Conservation (phyloP, 306 rosid species). For the Rosa multiflora region DNA sequence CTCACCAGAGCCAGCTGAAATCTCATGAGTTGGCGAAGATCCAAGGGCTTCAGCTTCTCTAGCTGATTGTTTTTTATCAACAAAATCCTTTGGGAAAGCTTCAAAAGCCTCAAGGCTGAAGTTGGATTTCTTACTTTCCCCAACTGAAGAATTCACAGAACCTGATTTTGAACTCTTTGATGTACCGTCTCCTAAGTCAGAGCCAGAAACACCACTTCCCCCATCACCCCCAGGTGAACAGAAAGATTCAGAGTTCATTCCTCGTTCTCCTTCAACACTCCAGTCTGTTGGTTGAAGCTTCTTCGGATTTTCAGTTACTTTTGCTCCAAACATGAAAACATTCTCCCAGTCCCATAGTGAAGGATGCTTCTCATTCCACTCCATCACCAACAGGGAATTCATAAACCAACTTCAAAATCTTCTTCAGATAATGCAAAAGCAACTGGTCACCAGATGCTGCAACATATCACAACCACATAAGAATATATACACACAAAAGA, state of each 20-base stretch:
- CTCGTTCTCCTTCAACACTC: conserved; percentile 51
- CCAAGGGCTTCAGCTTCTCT: conserved; percentile 37
- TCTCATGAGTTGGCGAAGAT: conserved; percentile 49
- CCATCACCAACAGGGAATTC: conserved; percentile 45
- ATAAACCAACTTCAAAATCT: conserved; percentile 20
- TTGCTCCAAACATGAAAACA: conserved; percentile 48
- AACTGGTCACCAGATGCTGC: conserved; percentile 38
- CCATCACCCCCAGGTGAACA: conserved; percentile 48
- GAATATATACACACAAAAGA: conserved; percentile 6
- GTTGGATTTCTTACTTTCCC: conserved; percentile 61
- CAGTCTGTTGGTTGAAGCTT: conserved; percentile 48
- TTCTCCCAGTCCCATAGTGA: conserved; percentile 86
- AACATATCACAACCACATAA: conserved; percentile 26
- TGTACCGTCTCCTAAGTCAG: conserved; percentile 44
- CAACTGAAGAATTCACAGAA: conserved; percentile 67
- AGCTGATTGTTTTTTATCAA: conserved; percentile 47
- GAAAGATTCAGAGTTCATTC: conserved; percentile 48
- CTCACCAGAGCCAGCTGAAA: conserved; percentile 63
- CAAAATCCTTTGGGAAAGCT: conserved; percentile 49
- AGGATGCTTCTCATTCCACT: conserved; percentile 71
- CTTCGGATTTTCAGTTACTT: conserved; percentile 54
- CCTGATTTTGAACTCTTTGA: conserved; percentile 73
- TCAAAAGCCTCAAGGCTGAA: conserved; percentile 50
- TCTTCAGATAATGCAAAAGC: background rate
- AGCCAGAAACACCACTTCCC: conserved; percentile 51